Conservation (phyloP, 345 rosid species). For the Pistacia integerrima region DNA sequence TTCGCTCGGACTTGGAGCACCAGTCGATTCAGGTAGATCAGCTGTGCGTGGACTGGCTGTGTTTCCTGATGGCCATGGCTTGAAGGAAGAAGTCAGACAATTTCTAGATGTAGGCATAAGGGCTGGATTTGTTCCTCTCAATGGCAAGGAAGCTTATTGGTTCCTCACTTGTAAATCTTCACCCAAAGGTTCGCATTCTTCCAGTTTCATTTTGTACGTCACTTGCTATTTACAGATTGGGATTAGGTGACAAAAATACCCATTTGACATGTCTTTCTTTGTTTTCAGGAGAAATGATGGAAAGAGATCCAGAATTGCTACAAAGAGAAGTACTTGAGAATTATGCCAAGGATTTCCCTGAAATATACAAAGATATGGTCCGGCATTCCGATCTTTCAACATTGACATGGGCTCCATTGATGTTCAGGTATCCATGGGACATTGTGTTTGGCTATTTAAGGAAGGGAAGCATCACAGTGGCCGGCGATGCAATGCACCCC, state of each 20-base stretch:
- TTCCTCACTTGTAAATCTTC: neutral
- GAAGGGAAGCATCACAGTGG: constrained; percentile 41
- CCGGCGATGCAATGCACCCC: constrained; percentile 59
- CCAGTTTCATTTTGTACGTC: neutral
- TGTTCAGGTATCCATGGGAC: constrained; percentile 44
- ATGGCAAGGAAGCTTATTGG: constrained; percentile 36
- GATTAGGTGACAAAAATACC: too few relatives aligned
- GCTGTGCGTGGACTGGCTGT: constrained; percentile 34
- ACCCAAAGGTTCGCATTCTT: constrained; percentile 21
- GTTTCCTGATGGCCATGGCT: constrained; percentile 40
- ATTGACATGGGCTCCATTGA: constrained; percentile 37
- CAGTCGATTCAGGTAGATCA: constrained; percentile 30
- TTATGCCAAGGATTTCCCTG: constrained; percentile 27
- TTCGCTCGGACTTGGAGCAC: constrained; percentile 36
- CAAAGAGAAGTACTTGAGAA: constrained; percentile 27
- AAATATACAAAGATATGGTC: constrained; percentile 25
- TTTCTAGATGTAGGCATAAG: constrained; percentile 36
- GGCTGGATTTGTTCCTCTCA: constrained; percentile 32
- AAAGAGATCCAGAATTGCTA: constrained; percentile 26
- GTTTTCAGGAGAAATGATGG: constrained; percentile 15
- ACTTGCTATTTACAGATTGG: too few relatives aligned
- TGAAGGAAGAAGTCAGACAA: constrained; percentile 12
- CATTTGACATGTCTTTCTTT: neutral
- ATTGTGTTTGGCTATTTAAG: constrained; percentile 33
- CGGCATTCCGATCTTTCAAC: constrained; percentile 28